A percentile compares a stretch with the other conserved stretches of the same genome.
Evolutionary conservation across 2,329 filamentous ascomycete genomes (phyloP).

Genomic region (Orbilia blumenaviensis): DNA sequence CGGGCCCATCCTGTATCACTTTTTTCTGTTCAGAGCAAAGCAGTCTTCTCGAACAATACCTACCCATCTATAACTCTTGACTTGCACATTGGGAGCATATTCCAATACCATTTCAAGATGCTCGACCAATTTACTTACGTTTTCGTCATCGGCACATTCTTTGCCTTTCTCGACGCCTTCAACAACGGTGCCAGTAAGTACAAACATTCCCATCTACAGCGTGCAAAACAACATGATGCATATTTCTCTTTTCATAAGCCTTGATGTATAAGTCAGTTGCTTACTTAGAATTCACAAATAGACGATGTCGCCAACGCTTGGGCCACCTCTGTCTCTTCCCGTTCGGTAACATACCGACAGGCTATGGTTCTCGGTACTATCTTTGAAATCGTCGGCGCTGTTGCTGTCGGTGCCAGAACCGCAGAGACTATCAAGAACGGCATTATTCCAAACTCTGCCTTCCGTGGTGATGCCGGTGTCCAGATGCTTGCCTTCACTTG

Average conservation of each 20-base stretch:
- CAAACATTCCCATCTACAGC: background rate
- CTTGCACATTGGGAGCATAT: constrained; percentile 10
- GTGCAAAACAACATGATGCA: background rate
- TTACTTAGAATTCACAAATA: background rate
- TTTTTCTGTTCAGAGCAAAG: constrained; percentile 13
- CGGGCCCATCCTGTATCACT: constrained; percentile 7
- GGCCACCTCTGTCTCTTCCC: constrained; percentile 82
- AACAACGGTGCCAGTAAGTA: constrained; percentile 80
- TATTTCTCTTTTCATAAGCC: background rate
- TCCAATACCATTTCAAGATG: constrained; percentile 63
- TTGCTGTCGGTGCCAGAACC: constrained; percentile 74
- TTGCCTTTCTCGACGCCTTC: constrained; percentile 79
- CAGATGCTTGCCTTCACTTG: constrained; percentile 70
- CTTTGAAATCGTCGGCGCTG: constrained; percentile 74
- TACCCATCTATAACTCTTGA: background rate
- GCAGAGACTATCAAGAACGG: constrained; percentile 83
- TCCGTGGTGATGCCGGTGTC: constrained; percentile 63
- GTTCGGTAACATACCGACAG: constrained; percentile 75
- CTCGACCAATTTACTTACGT: constrained; percentile 74
- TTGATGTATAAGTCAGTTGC: background rate
- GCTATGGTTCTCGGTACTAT: constrained; percentile 73
- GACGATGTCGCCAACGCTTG: constrained; percentile 79
- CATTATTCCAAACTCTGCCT: constrained; percentile 59
- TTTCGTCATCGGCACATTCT: constrained; percentile 78
- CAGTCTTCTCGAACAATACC: constrained; percentile 16